Conservation (phyloP, 805 yeast genomes). For the Ogataea neopini region DNA sequence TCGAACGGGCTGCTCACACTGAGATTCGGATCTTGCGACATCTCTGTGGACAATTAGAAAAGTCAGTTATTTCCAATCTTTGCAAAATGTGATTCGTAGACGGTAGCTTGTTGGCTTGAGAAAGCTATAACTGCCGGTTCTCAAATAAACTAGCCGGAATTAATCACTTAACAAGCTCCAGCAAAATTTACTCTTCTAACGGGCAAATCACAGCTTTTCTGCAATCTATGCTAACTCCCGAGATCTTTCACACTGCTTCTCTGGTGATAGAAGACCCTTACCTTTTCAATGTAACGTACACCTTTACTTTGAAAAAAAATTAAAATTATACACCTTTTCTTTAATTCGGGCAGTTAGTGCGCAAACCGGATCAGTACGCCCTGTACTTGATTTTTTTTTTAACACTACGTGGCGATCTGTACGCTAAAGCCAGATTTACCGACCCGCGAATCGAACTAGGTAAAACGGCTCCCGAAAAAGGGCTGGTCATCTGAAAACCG, state of each 20-base stretch:
- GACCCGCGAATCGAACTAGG: constrained; percentile 2
- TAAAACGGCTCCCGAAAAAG: not conserved
- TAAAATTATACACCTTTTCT: constrained; percentile 3
- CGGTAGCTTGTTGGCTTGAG: not conserved
- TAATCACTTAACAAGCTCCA: not conserved
- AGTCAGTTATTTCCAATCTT: not conserved
- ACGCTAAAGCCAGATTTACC: not conserved
- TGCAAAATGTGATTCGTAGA: not conserved
- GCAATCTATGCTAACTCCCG: constrained; percentile 1
- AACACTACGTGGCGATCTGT: constrained; percentile 7
- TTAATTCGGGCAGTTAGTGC: constrained; percentile 8
- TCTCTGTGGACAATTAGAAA: not conserved
- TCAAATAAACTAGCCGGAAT: constrained; percentile 1
- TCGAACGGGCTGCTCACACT: constrained; percentile 21
- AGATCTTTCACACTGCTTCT: not conserved
- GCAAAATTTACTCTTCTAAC: not conserved
- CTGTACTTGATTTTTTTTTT: not conserved
- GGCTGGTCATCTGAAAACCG: constrained; percentile 5
- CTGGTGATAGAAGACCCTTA: not conserved
- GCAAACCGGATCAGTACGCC: constrained; percentile 2
- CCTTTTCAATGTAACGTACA: not conserved
- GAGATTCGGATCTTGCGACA: constrained; percentile 17
- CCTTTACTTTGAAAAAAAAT: constrained; percentile 2
- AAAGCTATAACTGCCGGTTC: not conserved
- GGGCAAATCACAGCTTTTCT: not conserved